Evolutionary conservation across 768 basidiomycete genomes (phyloP), one percentile per base, ranked within the genome.

Genomic region (Cubamyces lactineus): DNA sequence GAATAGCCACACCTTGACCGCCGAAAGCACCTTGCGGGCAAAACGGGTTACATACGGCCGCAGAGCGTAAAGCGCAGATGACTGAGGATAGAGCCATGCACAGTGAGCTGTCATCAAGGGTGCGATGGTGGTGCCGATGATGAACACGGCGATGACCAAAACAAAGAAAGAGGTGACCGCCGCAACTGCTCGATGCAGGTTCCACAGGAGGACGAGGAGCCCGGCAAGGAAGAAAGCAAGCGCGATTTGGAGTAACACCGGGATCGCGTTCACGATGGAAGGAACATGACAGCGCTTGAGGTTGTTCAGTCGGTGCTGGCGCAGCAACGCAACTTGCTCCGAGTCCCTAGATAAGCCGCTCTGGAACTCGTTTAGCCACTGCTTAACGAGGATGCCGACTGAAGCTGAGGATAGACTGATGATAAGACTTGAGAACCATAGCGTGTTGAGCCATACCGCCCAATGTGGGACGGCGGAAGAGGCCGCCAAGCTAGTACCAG

Each of bases 371-470:
- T 64, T 63, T 4, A 73, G 65, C 72, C 73, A 74, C 50, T 73
- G 71, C 48, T 71, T 70, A 30, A 69, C 69, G 38, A 71, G 53
- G 61, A 74, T 71, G 48, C 69, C 67, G 21, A 70, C 55, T 21
- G 66, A 66, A 1, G 72, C 69, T 0, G 70, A 62, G n/a, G 66
- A 43, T 6, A 74, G 67, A 24, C 65, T 68, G 39, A 67, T 58
- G 2, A 66, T 54, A 13, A 74, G 70, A 42, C 68, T 69, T 0
- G 66, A 51, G 59, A 70, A 70, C 68, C 70, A 71, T 1, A 72
- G 59, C 8, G 46, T 47, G 54, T 73, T 74, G 48, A 73, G 57
- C 38, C 24, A 30, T 12, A 56, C 16, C 17, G 43, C 43, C 53
- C 9, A 69, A 48, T n/a, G 61, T 21, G 7, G 54, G 30, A 9